Base-by-base conservation (phyloP, 805 yeast species). In the Kodamaea leandrae region DNA sequence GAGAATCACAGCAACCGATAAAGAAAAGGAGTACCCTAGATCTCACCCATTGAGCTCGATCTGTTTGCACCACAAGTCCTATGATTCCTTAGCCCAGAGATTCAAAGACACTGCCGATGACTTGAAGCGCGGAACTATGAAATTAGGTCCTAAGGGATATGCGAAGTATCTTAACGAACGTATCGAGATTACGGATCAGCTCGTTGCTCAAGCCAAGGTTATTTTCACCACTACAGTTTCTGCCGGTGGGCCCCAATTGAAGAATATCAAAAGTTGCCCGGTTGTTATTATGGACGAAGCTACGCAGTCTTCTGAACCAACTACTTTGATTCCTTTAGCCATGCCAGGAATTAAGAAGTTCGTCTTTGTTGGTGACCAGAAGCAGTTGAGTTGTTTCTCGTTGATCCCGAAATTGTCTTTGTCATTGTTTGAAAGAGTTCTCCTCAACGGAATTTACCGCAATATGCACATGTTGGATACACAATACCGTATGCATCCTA, bases 271-370 rank as follows among this genome's bases (percentile, higher is more conserved):
- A 27, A 74, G 70, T 48, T 57, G 75, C 47, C 87, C 87, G 1
- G 80, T 80, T 2, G 84, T 83, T 4, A 82, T 83, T 23, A 80
- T 83, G 84, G 90, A 83, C 64, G 90, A 83, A 61, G 76, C 86
- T 3, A 83, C 89, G 0, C 89, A 83, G 51, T 80, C 89, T 0
- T 78, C 87, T 0, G 91, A 83, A 49, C 84, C 88, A 5, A 68
- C 80, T 1, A 78, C 87, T 0, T 65, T 83, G 47, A 83, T 83
- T 42, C 89, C 90, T 8, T 62, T 83, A 45, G 80, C 86, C 5
- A 74, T 82, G 69, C 75, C 79, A 3, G 85, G 84, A 12, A 80
- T 82, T 37, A 76, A 76, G 39, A 80, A 77, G 51, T 78, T 83
- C 57, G 77, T 82, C 2, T 78, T 83, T 54, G 89, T 80, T 27